Evolutionary conservation across 306 rosid genomes (phyloP).

Genomic region (Canavalia ensiformis): DNA sequence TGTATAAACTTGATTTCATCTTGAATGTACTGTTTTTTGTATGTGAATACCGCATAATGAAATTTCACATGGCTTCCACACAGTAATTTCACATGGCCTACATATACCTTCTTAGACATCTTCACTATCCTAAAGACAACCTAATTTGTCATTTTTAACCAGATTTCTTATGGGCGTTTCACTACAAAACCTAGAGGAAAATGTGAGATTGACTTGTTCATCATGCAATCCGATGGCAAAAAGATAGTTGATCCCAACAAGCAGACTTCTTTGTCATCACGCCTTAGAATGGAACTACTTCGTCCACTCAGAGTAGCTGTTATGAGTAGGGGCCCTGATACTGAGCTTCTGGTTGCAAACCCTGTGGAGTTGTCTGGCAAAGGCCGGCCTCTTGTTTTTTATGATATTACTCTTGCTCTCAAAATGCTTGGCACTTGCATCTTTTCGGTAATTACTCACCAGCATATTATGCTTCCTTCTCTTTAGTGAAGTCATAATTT

Average conservation of each 20-base stretch:
- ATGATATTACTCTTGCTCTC: constrained; percentile 90
- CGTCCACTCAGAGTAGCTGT: constrained; percentile 91
- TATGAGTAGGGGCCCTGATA: constrained; percentile 86
- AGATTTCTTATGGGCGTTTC: constrained; percentile 96
- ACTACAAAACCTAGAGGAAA: constrained; percentile 61
- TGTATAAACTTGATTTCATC: neutral
- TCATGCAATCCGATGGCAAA: constrained; percentile 91
- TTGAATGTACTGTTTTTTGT: neutral
- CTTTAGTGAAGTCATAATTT: neutral
- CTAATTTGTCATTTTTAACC: constrained; percentile 54
- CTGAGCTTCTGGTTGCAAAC: constrained; percentile 89
- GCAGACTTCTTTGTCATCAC: constrained; percentile 72
- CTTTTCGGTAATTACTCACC: constrained; percentile 74
- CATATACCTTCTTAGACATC: neutral
- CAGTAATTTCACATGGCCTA: neutral
- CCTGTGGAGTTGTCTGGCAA: constrained; percentile 93
- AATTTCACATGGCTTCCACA: constrained; percentile 4
- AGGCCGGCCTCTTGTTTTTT: constrained; percentile 92
- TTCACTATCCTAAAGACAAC: constrained; percentile 40
- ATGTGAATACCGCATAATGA: neutral
- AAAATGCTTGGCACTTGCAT: constrained; percentile 74
- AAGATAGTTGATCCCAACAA: constrained; percentile 85
- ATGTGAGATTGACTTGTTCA: constrained; percentile 93
- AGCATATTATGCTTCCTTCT: constrained; percentile 39
- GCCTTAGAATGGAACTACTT: constrained; percentile 74